These are phyloP conservation scores for Podila minutissima DNA, from an alignment of 192 early-diverging fungal species.

Conservation along the genomic window DNA sequence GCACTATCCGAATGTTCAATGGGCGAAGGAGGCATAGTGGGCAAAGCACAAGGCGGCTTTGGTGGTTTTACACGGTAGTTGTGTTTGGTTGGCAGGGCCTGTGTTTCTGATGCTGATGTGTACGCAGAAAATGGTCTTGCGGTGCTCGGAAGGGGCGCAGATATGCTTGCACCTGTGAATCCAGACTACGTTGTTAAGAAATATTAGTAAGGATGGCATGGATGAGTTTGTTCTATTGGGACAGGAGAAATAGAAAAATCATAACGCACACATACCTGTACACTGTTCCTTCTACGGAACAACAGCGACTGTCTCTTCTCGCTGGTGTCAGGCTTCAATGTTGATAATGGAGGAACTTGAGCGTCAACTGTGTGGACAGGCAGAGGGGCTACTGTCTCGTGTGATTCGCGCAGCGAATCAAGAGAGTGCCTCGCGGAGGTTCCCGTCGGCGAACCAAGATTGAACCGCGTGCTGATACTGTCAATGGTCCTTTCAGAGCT, in stretches of 20 bases:
- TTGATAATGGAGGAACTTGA: not conserved
- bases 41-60: constrained; percentile 11
- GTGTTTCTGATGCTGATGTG: constrained; percentile 13
- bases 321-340: constrained; percentile 5
- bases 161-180: constrained; percentile 23
- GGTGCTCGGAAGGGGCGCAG: constrained; percentile 12
- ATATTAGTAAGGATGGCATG: not conserved
- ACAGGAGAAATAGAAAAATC: not conserved
- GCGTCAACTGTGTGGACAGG: not conserved
- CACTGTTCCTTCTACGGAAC: constrained; percentile 11
- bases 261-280: not conserved
- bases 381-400: not conserved
- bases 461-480: not conserved
- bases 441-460: not conserved
- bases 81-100: constrained; percentile 6
- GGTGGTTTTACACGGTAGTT: constrained; percentile 31
- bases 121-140: constrained; percentile 20
- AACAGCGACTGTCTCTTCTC: constrained; percentile 21
- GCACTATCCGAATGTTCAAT: constrained; percentile 1
- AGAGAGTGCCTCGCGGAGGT: not conserved
- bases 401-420: constrained; percentile 4
- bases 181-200: not conserved
- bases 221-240: not conserved
- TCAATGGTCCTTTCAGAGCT: constrained; percentile 21
- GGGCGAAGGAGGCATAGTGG: constrained; percentile 4